phyloP scores from a whole-genome alignment of 129 eudicot genomes.

The Escallonia herrerae region DNA sequence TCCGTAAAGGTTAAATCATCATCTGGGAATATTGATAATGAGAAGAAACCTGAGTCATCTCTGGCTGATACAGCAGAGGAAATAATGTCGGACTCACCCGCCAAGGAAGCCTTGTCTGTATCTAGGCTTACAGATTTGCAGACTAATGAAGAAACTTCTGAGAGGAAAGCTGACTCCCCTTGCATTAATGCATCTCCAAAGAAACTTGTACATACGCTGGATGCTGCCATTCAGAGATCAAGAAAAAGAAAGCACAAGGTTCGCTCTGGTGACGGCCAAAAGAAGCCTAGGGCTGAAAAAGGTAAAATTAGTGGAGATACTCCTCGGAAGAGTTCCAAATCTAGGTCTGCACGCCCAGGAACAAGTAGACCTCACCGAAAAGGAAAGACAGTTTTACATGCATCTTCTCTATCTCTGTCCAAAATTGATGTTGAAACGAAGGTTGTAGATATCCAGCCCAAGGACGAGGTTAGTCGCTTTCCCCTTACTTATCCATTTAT shows the following conservation, averaged over 20 bases:
- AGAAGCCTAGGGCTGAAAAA: conserved; percentile 42
- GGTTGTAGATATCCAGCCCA: conserved; percentile 16
- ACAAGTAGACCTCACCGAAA: conserved; percentile 36
- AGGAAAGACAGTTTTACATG: conserved; percentile 27
- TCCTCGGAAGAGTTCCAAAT: conserved; percentile 28
- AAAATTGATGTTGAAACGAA: conserved; percentile 27
- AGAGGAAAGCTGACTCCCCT: conserved; percentile 22
- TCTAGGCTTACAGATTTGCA: conserved; percentile 21
- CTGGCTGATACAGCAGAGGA: conserved; percentile 16
- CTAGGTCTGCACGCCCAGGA: conserved; percentile 14
- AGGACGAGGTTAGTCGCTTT: conserved; percentile 38
- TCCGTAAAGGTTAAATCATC: conserved; percentile 33
- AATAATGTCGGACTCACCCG: conserved; percentile 16
- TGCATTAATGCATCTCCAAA: conserved; percentile 21
- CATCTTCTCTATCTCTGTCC: conserved; percentile 30
- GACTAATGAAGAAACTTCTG: conserved; percentile 26
- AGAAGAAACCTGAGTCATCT: conserved; percentile 16
- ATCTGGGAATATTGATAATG: conserved; percentile 19
- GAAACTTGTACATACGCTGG: conserved; percentile 30
- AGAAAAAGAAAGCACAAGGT: conserved; percentile 46
- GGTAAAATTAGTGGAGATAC: conserved; percentile 20
- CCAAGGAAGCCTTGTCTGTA: conserved; percentile 7
- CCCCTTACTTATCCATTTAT: background rate
- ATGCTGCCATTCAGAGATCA: conserved; percentile 21
- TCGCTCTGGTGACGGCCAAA: conserved; percentile 23